Percentiles rank a stretch among this genome's conserved stretches.
These are phyloP conservation scores for Vaccinium macrocarpon DNA, from an alignment of 148 eudicot genomes.

Conservation along the genomic window DNA sequence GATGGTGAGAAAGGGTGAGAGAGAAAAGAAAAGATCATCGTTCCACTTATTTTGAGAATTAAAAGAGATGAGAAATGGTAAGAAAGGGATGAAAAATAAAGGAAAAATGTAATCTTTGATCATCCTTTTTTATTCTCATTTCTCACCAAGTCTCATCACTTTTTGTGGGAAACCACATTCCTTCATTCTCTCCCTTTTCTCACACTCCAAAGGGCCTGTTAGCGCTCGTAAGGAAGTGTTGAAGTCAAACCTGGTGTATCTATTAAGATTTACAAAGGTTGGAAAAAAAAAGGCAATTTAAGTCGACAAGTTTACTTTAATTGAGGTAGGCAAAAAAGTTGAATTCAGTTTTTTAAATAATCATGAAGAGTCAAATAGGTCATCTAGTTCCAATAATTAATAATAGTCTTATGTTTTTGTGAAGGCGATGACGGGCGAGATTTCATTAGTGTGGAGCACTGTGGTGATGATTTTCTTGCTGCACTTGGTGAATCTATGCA, in stretches of 20 bases:
- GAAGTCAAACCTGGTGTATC: background rate
- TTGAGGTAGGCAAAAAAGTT: background rate
- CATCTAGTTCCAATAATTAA: background rate
- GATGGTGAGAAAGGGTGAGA: background rate
- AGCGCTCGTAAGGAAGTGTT: background rate
- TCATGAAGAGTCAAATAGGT: background rate
- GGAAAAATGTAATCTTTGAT: background rate
- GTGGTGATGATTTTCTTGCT: constrained; percentile 92
- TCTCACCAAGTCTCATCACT: background rate
- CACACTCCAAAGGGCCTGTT: background rate
- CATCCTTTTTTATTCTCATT: background rate
- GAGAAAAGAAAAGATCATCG: background rate
- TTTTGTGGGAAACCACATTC: background rate
- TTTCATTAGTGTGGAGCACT: constrained; percentile 85
- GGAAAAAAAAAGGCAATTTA: background rate
- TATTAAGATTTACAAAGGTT: background rate
- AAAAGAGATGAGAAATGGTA: background rate
- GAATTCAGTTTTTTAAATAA: background rate
- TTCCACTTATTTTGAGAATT: background rate
- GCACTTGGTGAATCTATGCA: constrained; percentile 82
- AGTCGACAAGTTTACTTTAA: background rate
- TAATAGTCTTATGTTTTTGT: background rate
- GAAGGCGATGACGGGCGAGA: constrained; percentile 91
- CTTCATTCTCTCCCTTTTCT: background rate
- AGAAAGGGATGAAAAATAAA: background rate